Percentiles rank a stretch among this genome's conserved stretches.
These are phyloP conservation scores for Neurospora terricola DNA, from an alignment of 495 filamentous ascomycete species.

Conservation along the genomic window DNA sequence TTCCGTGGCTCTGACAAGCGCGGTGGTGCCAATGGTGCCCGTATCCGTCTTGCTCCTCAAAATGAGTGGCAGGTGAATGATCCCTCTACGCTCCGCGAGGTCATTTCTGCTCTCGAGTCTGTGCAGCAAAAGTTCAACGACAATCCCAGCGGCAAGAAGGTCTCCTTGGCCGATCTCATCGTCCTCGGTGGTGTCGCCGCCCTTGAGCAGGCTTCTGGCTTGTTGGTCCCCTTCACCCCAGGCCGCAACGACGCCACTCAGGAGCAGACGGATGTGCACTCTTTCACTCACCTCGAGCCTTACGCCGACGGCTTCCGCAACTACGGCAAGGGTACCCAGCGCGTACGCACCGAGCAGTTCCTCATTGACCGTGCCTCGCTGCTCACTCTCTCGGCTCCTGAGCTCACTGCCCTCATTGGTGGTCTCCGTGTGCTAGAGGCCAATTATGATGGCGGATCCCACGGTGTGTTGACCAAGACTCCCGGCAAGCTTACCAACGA, in stretches of 20 bases:
- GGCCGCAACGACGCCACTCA: conserved; percentile 43
- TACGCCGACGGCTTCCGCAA: conserved; percentile 62
- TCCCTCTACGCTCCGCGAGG: conserved; percentile 46
- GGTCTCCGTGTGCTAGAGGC: conserved; percentile 54
- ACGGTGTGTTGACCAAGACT: conserved; percentile 52
- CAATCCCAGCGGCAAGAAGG: conserved; percentile 52
- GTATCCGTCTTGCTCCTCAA: conserved; percentile 60
- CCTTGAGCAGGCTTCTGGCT: conserved; percentile 55
- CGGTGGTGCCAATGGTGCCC: conserved; percentile 64
- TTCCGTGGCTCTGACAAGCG: conserved; percentile 71
- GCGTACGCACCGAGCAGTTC: conserved; percentile 52
- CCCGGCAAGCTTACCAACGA: conserved; percentile 62
- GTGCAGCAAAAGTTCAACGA: conserved; percentile 54
- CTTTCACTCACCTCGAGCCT: conserved; percentile 53
- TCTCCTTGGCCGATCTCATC: conserved; percentile 63
- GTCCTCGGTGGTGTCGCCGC: conserved; percentile 58
- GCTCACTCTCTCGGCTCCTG: conserved; percentile 56
- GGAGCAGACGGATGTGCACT: conserved; percentile 55
- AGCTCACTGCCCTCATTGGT: conserved; percentile 56
- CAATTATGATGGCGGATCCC: conserved; percentile 54
- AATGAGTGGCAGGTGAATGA: conserved; percentile 61
- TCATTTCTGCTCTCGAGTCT: conserved; percentile 46
- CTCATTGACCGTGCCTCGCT: conserved; percentile 59
- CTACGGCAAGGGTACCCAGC: conserved; percentile 50
- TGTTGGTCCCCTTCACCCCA: conserved; percentile 35